Base-by-base conservation (phyloP, 2,329 filamentous ascomycete species). In the Penicillium digitatum region DNA sequence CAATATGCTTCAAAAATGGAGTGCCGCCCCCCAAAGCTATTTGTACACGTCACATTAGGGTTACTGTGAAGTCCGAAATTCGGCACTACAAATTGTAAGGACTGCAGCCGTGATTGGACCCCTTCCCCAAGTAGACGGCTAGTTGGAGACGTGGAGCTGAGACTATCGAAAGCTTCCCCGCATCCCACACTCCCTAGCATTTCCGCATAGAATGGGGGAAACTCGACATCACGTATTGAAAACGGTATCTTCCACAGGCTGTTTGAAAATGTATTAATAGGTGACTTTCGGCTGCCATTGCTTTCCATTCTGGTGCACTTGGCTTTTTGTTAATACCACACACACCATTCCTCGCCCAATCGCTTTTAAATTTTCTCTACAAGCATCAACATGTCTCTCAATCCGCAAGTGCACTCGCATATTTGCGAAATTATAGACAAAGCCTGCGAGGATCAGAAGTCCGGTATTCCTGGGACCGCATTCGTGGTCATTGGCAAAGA, bases 391-490 rank as follows among this genome's bases (percentile, higher is more conserved):
- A 57, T 55, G 56, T 24, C 40, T 18, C 48, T 52, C n/a, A 34
- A 34, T 20, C n/a, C 14, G 5, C 3, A 57, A 20, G 43, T 12
- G 11, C 18, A 27, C 3, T 48, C 52, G 3, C 26, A 14, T 14
- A 32, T 60, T 7, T 34, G 52, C 14, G 18, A 29, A 1, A 39
- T 60, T 10, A 31, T 58, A 14, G 46, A 60, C 43, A 54, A 40
- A 22, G 52, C 60, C 45, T 62, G 60, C 20, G 32, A 50, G 37
- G 31, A 54, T n/a, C 51, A 54, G 32, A 24, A 32, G 11, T 42
- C 40, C 9, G 51, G 51, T 31, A 55, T 55, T 20, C 47, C 52
- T 0, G 52, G 47, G 3, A 18, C 39, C 20, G 45, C 47, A 1
- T 39, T 51, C 9, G 47, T 50, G 16, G 47, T 50, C 9, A 26